A percentile compares a stretch with the other conserved stretches of the same genome.
phyloP scores from a whole-genome alignment of 192 early-diverging fungal species.

The Bifiguratus adelaidae region DNA sequence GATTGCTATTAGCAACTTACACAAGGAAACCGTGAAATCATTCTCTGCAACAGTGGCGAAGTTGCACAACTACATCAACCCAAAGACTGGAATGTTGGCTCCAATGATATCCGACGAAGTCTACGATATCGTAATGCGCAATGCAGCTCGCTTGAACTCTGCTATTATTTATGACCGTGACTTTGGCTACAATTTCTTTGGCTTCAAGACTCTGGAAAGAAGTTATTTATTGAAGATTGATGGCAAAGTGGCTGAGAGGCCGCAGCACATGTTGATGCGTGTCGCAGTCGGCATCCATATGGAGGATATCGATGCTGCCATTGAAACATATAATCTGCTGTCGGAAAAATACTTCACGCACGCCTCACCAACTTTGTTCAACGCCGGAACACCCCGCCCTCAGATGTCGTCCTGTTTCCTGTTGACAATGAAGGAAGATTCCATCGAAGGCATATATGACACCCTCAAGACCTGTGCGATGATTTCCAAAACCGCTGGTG shows the following conservation, averaged over 20 bases:
- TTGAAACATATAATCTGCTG: constrained; percentile 93
- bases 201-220: constrained; percentile 98
- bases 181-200: constrained; percentile 98
- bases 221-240: constrained; percentile 88
- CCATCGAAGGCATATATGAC: constrained; percentile 96
- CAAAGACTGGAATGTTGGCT: constrained; percentile 75
- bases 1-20: constrained; percentile 94
- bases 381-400: constrained; percentile 92
- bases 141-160: constrained; percentile 83
- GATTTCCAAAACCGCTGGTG: constrained; percentile 97
- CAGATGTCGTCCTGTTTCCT: constrained; percentile 96
- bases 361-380: constrained; percentile 95
- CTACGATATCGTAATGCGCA: constrained; percentile 49
- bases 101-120: constrained; percentile 87
- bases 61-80: constrained; percentile 80
- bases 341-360: constrained; percentile 94
- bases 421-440: constrained; percentile 92
- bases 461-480: constrained; percentile 95
- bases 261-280: constrained; percentile 98
- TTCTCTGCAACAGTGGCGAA: constrained; percentile 83
- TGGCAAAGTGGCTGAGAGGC: constrained; percentile 82
- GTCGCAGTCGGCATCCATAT: constrained; percentile 96
- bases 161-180: constrained; percentile 97
- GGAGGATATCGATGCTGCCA: constrained; percentile 79
- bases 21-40: constrained; percentile 76